A percentile compares a stretch with the other conserved stretches of the same genome.
phyloP scores from a whole-genome alignment of 2,329 filamentous ascomycete genomes.

The Sphaerulina populicola region DNA sequence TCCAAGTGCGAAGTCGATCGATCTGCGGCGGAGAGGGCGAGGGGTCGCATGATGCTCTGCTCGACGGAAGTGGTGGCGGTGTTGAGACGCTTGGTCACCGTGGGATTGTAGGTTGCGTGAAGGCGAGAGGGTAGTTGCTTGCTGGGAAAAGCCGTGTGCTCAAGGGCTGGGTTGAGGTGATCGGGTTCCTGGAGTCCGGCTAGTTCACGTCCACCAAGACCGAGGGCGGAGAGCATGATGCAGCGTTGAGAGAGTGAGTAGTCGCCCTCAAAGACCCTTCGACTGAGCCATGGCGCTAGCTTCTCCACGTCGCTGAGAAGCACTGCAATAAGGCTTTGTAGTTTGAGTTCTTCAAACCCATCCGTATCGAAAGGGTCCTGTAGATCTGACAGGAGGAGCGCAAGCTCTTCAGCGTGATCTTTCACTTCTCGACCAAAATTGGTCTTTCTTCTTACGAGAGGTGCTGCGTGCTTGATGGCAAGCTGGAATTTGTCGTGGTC shows the following conservation, averaged over 20 bases:
- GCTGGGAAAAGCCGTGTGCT: constrained; percentile 57
- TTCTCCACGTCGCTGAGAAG: constrained; percentile 65
- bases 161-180: constrained; percentile 35
- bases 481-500: constrained; percentile 77
- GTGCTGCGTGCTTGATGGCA: constrained; percentile 65
- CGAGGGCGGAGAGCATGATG: constrained; percentile 71
- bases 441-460: constrained; percentile 78
- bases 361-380: constrained; percentile 80
- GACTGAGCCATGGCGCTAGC: constrained; percentile 77
- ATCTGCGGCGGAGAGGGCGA: constrained; percentile 76
- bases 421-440: constrained; percentile 80
- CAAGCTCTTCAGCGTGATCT: constrained; percentile 75
- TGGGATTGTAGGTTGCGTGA: constrained; percentile 56
- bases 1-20: constrained; percentile 64
- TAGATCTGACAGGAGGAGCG: constrained; percentile 65
- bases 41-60: constrained; percentile 65
- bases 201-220: constrained; percentile 73
- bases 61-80: constrained; percentile 60
- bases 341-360: constrained; percentile 63
- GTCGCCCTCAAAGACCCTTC: constrained; percentile 83
- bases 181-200: constrained; percentile 61
- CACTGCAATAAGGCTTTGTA: constrained; percentile 75
- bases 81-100: constrained; percentile 52
- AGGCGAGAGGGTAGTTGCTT: constrained; percentile 68
- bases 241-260: constrained; percentile 80